Conservation (phyloP, 2,329 filamentous ascomycete genomes). For the Epichloe amarillans region DNA sequence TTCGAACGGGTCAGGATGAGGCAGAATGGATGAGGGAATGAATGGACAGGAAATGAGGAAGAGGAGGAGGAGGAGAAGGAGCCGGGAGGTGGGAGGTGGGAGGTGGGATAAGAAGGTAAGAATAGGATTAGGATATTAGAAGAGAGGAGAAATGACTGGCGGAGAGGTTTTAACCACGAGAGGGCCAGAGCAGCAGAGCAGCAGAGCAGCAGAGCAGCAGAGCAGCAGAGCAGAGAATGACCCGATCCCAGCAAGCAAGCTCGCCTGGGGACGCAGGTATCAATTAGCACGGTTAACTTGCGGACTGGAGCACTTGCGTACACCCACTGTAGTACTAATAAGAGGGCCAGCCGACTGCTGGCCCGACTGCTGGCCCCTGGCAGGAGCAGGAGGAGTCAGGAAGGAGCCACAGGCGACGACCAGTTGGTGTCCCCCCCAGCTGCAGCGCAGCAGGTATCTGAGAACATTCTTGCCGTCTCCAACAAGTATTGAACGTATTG, state of each 20-base stretch:
- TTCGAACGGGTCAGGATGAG: conserved; percentile 30
- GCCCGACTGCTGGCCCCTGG: not conserved
- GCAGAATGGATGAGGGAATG: conserved; percentile 39
- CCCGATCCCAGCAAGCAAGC: conserved; percentile 3
- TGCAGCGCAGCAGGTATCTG: not conserved
- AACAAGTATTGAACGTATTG: not conserved
- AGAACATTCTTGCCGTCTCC: not conserved
- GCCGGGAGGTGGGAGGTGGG: conserved; percentile 17
- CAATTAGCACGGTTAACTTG: not conserved
- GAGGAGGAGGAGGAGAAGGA: conserved; percentile 27
- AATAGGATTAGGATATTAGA: conserved; percentile 38
- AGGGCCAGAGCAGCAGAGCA: conserved; percentile 8
- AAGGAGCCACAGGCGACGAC: not conserved
- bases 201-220: conserved; percentile 7
- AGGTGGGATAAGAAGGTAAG: conserved; percentile 30
- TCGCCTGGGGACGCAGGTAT: not conserved
- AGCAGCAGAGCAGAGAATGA: conserved; percentile 6
- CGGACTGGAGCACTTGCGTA: not conserved
- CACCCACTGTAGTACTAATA: not conserved
- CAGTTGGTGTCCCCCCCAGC: not conserved
- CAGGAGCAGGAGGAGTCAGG: not conserved
- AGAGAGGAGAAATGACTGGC: conserved; percentile 43
- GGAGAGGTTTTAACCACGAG: conserved; percentile 29
- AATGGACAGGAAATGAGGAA: conserved; percentile 32
- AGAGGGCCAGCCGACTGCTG: not conserved